Evolutionary conservation across 108 stramenopile genomes (phyloP).

Genomic region (Nannochloropsis oceanica): DNA sequence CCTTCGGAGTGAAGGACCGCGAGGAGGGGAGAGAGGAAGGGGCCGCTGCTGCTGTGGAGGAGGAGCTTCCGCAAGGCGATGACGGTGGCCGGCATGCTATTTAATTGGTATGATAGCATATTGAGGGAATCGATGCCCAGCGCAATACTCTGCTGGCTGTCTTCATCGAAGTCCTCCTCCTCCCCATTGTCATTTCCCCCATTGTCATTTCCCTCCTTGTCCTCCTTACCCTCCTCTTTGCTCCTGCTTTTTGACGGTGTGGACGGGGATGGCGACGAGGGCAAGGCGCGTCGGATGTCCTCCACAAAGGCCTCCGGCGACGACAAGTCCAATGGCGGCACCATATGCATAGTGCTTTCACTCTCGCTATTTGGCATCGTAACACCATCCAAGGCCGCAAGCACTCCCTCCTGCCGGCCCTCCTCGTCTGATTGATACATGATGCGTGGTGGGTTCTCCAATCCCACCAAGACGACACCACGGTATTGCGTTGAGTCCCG

Average conservation of each 20-base stretch:
- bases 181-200: neutral
- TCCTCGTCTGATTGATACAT: neutral
- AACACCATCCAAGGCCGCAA: neutral
- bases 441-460: neutral
- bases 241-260: neutral
- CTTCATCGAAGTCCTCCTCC: neutral
- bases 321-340: neutral
- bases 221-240: neutral
- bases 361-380: neutral
- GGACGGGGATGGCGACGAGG: neutral
- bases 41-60: neutral
- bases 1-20: neutral
- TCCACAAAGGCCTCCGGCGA: neutral
- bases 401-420: neutral
- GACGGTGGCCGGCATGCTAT: neutral
- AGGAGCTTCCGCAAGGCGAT: neutral
- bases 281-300: neutral
- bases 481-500: neutral
- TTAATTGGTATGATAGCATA: neutral
- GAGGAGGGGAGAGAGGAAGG: neutral
- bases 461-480: neutral
- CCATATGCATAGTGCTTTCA: neutral
- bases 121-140: neutral
- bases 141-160: neutral
- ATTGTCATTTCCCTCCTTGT: neutral